These are phyloP conservation scores for Pogostemon cablin DNA, from an alignment of 257 asterid genomes.

Conservation along the genomic window DNA sequence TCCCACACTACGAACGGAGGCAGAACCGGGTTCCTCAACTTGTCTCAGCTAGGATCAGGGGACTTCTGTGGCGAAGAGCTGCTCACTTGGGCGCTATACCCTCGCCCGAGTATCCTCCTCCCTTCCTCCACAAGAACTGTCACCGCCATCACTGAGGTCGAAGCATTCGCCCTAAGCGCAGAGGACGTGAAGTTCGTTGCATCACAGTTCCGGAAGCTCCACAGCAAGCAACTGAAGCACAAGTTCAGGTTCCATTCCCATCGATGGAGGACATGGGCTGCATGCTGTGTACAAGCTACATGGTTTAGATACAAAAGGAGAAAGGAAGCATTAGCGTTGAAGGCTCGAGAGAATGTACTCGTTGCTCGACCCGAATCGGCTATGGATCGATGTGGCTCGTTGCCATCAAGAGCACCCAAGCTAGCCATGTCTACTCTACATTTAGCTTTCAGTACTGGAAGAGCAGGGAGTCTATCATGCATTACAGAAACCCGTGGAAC, in stretches of 20 bases:
- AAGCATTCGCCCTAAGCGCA: slow-evolving; percentile 59
- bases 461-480: slow-evolving; percentile 35
- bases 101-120: slow-evolving; percentile 59
- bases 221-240: slow-evolving; percentile 69
- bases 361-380: slow-evolving; percentile 10
- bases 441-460: slow-evolving; percentile 42
- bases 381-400: slow-evolving; percentile 38
- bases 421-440: slow-evolving; percentile 44
- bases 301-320: slow-evolving; percentile 59
- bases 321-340: slow-evolving; percentile 41
- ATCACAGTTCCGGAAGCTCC: slow-evolving; percentile 63
- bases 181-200: slow-evolving; percentile 67
- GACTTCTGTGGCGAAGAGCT: slow-evolving; percentile 80
- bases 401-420: slow-evolving; percentile 46
- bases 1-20: slow-evolving; percentile 76
- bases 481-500: slow-evolving; percentile 63
- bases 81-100: slow-evolving; percentile 66
- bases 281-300: slow-evolving; percentile 70
- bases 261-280: slow-evolving; percentile 86
- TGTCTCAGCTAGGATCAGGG: slow-evolving; percentile 54
- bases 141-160: slow-evolving; percentile 61
- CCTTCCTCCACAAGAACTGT: slow-evolving; percentile 75
- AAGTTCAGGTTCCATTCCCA: slow-evolving; percentile 68
- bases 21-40: slow-evolving; percentile 63
- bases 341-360: slow-evolving; percentile 34